Percentiles rank a stretch among this genome's conserved stretches.
These are phyloP conservation scores for Ophiosphaerella herpotricha DNA, from an alignment of 2,329 filamentous ascomycete genomes.

Conservation along the genomic window DNA sequence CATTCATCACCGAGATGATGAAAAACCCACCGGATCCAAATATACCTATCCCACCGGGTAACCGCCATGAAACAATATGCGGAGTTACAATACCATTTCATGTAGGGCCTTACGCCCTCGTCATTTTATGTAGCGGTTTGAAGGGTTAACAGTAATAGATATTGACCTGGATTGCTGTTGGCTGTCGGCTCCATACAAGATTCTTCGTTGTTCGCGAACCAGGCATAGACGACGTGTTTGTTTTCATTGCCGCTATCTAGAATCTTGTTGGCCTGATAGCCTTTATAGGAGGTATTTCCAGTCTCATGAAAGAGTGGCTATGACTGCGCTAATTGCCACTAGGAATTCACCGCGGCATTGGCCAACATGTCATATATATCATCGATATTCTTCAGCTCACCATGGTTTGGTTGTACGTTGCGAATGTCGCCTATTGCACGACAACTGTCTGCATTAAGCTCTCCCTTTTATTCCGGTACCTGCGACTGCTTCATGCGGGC, in stretches of 20 bases:
- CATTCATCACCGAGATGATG: slow-evolving; percentile 21
- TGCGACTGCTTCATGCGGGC: slow-evolving; percentile 34
- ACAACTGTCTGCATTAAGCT: slow-evolving; percentile 40
- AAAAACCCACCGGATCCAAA: slow-evolving; percentile 28
- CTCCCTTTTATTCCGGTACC: slow-evolving; percentile 42
- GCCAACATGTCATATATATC: slow-evolving; percentile 32
- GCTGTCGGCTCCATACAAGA: slow-evolving; percentile 34
- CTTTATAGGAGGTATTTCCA: slow-evolving; percentile 25
- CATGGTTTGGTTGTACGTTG: slow-evolving; percentile 31
- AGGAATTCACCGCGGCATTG: slow-evolving; percentile 36
- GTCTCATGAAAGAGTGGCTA: background rate
- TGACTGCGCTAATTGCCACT: background rate
- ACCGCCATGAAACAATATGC: slow-evolving; percentile 26
- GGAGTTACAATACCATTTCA: slow-evolving; percentile 35
- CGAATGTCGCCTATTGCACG: slow-evolving; percentile 32
- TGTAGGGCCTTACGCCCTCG: slow-evolving; percentile 7
- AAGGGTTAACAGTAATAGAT: slow-evolving; percentile 21
- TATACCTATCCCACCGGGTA: slow-evolving; percentile 24
- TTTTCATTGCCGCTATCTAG: slow-evolving; percentile 31
- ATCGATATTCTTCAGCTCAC: slow-evolving; percentile 12
- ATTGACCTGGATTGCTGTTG: slow-evolving; percentile 30
- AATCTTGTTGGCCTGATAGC: slow-evolving; percentile 25
- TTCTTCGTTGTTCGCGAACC: slow-evolving; percentile 30
- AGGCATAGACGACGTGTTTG: slow-evolving; percentile 43
- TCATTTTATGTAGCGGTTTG: background rate